Conservation (phyloP, 1,284 basidiomycete genomes). For the Binderoboletus segoi region DNA sequence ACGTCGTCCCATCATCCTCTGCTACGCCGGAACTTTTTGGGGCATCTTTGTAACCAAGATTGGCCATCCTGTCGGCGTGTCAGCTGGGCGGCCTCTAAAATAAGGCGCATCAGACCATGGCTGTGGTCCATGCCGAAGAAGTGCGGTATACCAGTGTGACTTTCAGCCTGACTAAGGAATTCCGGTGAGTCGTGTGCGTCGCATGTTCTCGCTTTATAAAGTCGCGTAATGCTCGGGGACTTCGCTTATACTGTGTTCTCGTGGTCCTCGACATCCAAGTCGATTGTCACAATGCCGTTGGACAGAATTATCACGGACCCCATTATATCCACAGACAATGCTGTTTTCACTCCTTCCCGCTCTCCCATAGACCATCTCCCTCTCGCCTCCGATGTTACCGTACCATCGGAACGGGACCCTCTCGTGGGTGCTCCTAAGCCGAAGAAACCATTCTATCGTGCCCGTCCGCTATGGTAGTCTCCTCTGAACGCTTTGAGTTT, state of each 20-base stretch:
- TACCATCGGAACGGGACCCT: conserved; percentile 32
- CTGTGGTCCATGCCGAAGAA: conserved; percentile 8
- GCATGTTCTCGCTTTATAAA: conserved; percentile 33
- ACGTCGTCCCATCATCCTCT: neutral
- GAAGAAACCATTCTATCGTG: conserved; percentile 68
- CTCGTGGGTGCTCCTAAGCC: conserved; percentile 19
- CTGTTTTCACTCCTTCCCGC: conserved; percentile 26
- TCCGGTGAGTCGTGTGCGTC: conserved; percentile 23
- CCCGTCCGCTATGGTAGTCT: conserved; percentile 61
- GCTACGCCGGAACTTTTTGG: neutral
- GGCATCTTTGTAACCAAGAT: neutral
- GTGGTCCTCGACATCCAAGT: neutral
- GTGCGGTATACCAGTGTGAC: conserved; percentile 28
- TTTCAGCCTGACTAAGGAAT: conserved; percentile 13
- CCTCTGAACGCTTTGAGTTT: conserved; percentile 5
- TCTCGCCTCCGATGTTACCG: conserved; percentile 4
- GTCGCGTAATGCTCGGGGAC: conserved; percentile 3
- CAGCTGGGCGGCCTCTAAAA: neutral
- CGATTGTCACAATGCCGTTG: conserved; percentile 23
- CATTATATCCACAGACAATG: conserved; percentile 39
- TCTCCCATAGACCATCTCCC: conserved; percentile 25
- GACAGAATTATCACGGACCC: conserved; percentile 38
- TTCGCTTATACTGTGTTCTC: conserved; percentile 8
- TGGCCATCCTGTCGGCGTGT: neutral
- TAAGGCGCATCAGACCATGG: neutral